A percentile compares a stretch with the other conserved stretches of the same genome.
These are phyloP conservation scores for Calonectria pseudoreteaudii DNA, from an alignment of 2,329 filamentous ascomycete genomes.

Conservation along the genomic window DNA sequence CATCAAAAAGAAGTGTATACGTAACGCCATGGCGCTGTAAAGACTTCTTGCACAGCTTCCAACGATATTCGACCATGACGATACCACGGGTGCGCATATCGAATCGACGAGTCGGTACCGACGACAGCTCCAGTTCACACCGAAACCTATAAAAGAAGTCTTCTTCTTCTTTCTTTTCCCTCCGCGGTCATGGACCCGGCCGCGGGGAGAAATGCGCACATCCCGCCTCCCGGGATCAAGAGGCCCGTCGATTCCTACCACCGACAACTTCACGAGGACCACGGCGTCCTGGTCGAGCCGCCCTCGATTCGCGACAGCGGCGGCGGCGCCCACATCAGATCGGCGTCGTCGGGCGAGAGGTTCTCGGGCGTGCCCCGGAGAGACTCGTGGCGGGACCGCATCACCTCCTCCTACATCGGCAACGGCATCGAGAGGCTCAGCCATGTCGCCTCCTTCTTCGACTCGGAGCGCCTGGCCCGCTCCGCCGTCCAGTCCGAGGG, in stretches of 20 bases:
- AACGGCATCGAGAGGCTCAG: slow-evolving; percentile 9
- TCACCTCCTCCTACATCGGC: slow-evolving; percentile 11
- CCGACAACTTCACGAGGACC: slow-evolving; percentile 39
- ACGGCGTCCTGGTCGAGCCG: slow-evolving; percentile 37
- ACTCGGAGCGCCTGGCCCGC: slow-evolving; percentile 40
- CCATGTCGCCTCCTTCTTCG: slow-evolving; percentile 41
- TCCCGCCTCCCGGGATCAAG: slow-evolving; percentile 33
- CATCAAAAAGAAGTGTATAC: too few species aligned
- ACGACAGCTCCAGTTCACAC: slow-evolving; percentile 11
- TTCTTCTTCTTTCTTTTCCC: slow-evolving; percentile 51
- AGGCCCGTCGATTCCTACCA: slow-evolving; percentile 44
- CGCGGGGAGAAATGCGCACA: slow-evolving; percentile 29
- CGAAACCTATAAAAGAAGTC: background rate
- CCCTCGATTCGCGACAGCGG: slow-evolving; percentile 19
- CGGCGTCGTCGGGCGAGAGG: background rate
- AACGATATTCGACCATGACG: slow-evolving; percentile 16
- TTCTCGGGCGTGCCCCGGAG: slow-evolving; percentile 40
- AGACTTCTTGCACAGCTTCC: background rate
- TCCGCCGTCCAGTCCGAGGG: slow-evolving; percentile 34
- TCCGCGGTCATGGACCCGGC: slow-evolving; percentile 37
- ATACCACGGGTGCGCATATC: slow-evolving; percentile 15
- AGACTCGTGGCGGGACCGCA: slow-evolving; percentile 15
- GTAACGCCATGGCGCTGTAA: slow-evolving; percentile 21
- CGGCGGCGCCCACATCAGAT: slow-evolving; percentile 1
- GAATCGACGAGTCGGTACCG: slow-evolving; percentile 23